Percentiles rank a stretch among this genome's conserved stretches.
These are phyloP conservation scores for Elymus sibiricus DNA, from an alignment of 176 grass and related monocot genomes.

Conservation along the genomic window DNA sequence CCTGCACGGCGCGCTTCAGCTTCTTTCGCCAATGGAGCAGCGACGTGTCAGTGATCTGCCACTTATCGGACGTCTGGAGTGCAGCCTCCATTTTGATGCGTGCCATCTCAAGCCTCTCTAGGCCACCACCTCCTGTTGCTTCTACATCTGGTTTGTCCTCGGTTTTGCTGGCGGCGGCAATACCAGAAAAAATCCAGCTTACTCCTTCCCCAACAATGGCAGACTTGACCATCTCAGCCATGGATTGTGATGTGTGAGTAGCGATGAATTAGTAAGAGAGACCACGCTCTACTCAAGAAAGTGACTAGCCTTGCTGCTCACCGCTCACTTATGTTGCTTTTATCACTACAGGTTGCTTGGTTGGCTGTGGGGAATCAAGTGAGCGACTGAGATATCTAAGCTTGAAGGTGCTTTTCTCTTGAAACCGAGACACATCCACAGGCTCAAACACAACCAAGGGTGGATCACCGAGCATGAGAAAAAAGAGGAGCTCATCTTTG, in stretches of 20 bases:
- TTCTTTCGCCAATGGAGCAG: conserved; percentile 1
- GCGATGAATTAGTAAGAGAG: no score
- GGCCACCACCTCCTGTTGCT: neutral
- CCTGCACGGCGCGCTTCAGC: neutral
- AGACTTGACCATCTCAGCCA: neutral
- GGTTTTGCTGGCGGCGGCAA: neutral
- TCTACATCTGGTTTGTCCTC: neutral
- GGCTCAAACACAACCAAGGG: no score
- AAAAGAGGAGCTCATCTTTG: no score
- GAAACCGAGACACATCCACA: no score
- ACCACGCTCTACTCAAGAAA: no score
- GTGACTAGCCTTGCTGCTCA: no score
- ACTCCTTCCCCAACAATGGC: neutral
- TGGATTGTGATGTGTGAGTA: neutral
- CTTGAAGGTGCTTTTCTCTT: no score
- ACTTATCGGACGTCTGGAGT: neutral
- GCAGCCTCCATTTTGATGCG: neutral
- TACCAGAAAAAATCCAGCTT: neutral
- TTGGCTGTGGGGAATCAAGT: no score
- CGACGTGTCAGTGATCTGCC: neutral
- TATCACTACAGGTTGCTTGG: no score
- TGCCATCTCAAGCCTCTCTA: neutral
- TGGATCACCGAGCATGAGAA: no score
- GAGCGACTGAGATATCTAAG: no score
- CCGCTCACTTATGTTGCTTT: no score